Evolutionary conservation across 768 basidiomycete genomes (phyloP), one percentile per base, ranked within the genome.

Genomic region (Rhizopogon salebrosus): DNA sequence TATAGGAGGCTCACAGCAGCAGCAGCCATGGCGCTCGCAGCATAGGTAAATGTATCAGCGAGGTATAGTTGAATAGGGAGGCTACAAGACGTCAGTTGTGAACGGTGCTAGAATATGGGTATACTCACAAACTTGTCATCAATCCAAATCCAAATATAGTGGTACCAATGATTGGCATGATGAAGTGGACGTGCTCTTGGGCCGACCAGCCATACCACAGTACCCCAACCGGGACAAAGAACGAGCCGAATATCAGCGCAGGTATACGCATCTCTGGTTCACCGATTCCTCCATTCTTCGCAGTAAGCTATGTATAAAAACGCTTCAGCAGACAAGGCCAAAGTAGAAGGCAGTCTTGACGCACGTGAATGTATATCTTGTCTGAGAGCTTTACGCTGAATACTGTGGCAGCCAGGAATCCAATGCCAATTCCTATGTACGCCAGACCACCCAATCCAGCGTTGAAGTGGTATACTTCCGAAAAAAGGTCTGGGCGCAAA

Each of bases 161-260:
- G 4, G 81, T 74, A 4, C 83, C 84, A 41, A 81, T 76, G 56
- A 87, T 83, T 7, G 85, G 85, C 80, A 87, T 83, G 34, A 89
- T 85, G 86, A 85, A 89, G 60, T 89, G 86, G 0, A 80, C 56
- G 41, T 68, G 69, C 0, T 80, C 78, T 53, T 85, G 71, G 3
- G 87, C 87, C 14, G 87, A 85, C 88, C 87, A 89, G 18, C 88
- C 88, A 60, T 87, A 89, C 88, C 87, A 85, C 85, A 87, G 76
- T 14, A 87, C 62, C 14, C 86, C 88, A 41, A 88, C 68, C 1
- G 87, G 87, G 2, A 81, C 80, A 52, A 87, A 80, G 40, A 84
- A 66, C 2, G 85, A 85, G 10, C 87, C 87, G 60, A 89, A 71
- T 62, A 87, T 79, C 5, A 90, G 73, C 0, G 80, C 76, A 4